These are phyloP conservation scores for Tripterygium wilfordii DNA, from an alignment of 177 flowering plant genomes.

Conservation along the genomic window DNA sequence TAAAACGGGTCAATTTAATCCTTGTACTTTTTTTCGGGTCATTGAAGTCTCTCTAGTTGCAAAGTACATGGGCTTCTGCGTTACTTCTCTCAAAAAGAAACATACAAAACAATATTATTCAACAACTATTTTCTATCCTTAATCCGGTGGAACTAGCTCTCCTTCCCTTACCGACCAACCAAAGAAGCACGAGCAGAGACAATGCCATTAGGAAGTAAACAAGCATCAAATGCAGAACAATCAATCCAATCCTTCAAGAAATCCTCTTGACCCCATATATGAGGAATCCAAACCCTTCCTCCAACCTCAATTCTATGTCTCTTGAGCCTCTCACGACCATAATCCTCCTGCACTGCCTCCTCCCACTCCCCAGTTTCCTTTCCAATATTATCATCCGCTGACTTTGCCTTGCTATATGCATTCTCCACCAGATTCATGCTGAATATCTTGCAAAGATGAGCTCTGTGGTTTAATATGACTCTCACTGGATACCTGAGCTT, in stretches of 20 bases:
- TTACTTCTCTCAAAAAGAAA: too few species aligned
- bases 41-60: too few species aligned
- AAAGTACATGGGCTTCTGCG: too few species aligned
- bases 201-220: slow-evolving; percentile 21
- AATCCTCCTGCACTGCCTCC: slow-evolving; percentile 4
- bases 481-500: too few species aligned
- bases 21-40: too few species aligned
- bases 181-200: slow-evolving; percentile 43
- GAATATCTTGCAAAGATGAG: too few species aligned
- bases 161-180: slow-evolving; percentile 26
- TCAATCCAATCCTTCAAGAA: slow-evolving; percentile 56
- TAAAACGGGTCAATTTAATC: too few species aligned
- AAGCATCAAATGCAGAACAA: slow-evolving; percentile 38
- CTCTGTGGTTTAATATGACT: too few species aligned
- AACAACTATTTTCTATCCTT: slow-evolving; percentile 37
- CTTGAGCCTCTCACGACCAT: slow-evolving; percentile 44
- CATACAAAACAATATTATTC: neutral
- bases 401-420: neutral
- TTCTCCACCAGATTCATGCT: too few species aligned
- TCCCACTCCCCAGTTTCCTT: neutral
- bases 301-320: slow-evolving; percentile 35
- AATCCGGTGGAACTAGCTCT: slow-evolving; percentile 19
- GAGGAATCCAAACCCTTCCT: slow-evolving; percentile 58
- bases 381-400: neutral
- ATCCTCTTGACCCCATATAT: slow-evolving; percentile 60